Conservation (phyloP, 2,329 filamentous ascomycete species). For the Pleoardoris graminearum region DNA sequence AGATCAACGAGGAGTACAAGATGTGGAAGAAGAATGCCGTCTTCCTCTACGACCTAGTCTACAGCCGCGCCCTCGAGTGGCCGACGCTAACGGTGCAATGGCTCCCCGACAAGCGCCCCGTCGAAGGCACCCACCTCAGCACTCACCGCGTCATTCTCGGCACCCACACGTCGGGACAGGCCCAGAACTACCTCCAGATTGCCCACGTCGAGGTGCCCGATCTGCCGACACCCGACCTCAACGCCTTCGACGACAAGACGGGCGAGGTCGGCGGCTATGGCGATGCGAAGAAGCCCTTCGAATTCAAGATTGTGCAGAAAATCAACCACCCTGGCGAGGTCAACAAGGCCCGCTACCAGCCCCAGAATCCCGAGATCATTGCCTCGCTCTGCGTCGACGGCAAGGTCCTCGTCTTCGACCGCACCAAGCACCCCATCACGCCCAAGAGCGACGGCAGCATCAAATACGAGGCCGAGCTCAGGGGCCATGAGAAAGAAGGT, state of each 20-base stretch:
- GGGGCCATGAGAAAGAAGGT: constrained; percentile 85
- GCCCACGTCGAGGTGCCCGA: constrained; percentile 93
- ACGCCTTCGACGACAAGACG: constrained; percentile 87
- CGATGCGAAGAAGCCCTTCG: constrained; percentile 73
- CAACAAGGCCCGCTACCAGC: constrained; percentile 97
- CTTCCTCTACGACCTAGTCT: constrained; percentile 97
- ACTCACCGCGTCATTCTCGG: constrained; percentile 89
- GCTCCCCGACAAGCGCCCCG: constrained; percentile 73
- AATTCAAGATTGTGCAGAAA: constrained; percentile 90
- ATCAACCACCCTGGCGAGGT: constrained; percentile 97
- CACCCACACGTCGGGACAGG: constrained; percentile 87
- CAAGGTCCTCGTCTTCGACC: constrained; percentile 89
- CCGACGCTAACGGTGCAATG: constrained; percentile 96
- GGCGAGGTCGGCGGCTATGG: constrained; percentile 95
- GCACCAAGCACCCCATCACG: constrained; percentile 84
- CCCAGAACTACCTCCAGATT: constrained; percentile 91
- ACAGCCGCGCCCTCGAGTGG: constrained; percentile 94
- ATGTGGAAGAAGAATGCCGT: constrained; percentile 99
- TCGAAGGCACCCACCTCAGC: constrained; percentile 80
- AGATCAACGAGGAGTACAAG: constrained; percentile 99
- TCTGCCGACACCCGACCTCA: constrained; percentile 68
- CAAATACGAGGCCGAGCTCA: constrained; percentile 80
- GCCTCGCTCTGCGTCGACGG: constrained; percentile 89
- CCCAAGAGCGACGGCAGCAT: constrained; percentile 67
- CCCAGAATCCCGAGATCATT: constrained; percentile 95